Percentiles rank a stretch among this genome's conserved stretches.
Evolutionary conservation across 768 basidiomycete genomes (phyloP).

Genomic region (Termitomyces sp.): DNA sequence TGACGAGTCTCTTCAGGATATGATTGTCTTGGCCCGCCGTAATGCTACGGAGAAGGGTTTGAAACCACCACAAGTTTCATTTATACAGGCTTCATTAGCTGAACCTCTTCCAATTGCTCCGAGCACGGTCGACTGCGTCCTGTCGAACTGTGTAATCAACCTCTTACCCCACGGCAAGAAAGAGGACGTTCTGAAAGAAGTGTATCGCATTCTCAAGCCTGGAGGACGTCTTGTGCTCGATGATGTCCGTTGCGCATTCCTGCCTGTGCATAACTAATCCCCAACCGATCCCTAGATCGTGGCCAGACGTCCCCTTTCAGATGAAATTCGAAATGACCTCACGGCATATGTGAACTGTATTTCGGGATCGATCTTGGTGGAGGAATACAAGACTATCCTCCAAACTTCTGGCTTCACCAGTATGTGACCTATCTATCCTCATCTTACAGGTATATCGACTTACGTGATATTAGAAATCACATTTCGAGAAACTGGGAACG

Average conservation of each 20-base stretch:
- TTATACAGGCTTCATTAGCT: constrained; percentile 39
- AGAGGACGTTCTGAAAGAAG: constrained; percentile 39
- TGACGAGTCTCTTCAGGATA: constrained; percentile 33
- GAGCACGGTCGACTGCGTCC: constrained; percentile 47
- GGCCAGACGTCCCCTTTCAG: constrained; percentile 41
- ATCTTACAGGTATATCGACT: too few relatives aligned
- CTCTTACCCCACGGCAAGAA: constrained; percentile 41
- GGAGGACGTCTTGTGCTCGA: constrained; percentile 51
- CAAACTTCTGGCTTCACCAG: constrained; percentile 39
- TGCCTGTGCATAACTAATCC: background rate
- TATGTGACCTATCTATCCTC: constrained; percentile 9
- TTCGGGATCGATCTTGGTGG: constrained; percentile 37
- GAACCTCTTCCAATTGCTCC: constrained; percentile 46
- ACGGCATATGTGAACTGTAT: constrained; percentile 42
- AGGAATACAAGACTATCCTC: constrained; percentile 36
- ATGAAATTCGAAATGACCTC: constrained; percentile 36
- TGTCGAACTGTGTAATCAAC: constrained; percentile 59
- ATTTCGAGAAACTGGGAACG: constrained; percentile 37
- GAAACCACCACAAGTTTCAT: constrained; percentile 46
- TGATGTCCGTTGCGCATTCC: constrained; percentile 37
- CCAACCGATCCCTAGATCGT: constrained; percentile 33
- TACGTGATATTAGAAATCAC: constrained; percentile 28
- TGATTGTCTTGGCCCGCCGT: constrained; percentile 44
- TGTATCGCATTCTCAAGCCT: constrained; percentile 47
- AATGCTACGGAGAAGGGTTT: constrained; percentile 39